Base-by-base conservation (phyloP, 352 stramenopile genomes). In the Phytophthora pluvialis region DNA sequence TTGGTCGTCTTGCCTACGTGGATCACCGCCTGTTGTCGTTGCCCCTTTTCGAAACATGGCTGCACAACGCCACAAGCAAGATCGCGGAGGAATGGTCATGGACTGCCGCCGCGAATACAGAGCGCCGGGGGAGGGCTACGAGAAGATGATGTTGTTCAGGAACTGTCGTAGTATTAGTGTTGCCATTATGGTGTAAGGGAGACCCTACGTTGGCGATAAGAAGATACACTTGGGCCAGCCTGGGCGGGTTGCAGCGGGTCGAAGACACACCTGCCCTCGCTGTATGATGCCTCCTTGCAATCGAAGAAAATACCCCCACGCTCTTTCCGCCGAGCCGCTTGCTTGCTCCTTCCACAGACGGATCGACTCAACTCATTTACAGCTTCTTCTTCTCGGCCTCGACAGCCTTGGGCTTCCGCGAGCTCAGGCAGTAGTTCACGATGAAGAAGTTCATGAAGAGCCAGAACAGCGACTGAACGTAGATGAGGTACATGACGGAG, bases 381-480 rank as follows among this genome's bases (percentile, higher is more conserved):
- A 71, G 42, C 51, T 36, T 70, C 67, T 78, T 79, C 72, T 83
- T 81, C 55, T 75, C 60, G 15, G 49, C 69, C 44, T 68, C 46
- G 33, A 75, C 60, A 12, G 36, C 57, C 45, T 75, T 60, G 38
- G 54, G 43, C 72, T 79, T 79, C 53, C 76, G 71, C 48, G 69
- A 55, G 55, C 52, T 75, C 47, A 83, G 48, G 53, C 75, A 78
- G 75, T 99, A 99, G 50, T 90, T 97, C 36, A 90, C 70, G 45
- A 98, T 80, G 72, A 97, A 99, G 69, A 99, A 99, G 73, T 98
- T 95, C 70, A 93, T 92, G 81, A 99, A 99, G 15, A 99, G 84
- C 59, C 97, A 81, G 60, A 99, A 97, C 11, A 99, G 83, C 42
- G 88, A 97, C 60, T 77, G 69, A 45, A 77, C 69, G 65, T 77